phyloP scores from a whole-genome alignment of 2,329 filamentous ascomycete genomes.

The Sarocladium strictum region DNA sequence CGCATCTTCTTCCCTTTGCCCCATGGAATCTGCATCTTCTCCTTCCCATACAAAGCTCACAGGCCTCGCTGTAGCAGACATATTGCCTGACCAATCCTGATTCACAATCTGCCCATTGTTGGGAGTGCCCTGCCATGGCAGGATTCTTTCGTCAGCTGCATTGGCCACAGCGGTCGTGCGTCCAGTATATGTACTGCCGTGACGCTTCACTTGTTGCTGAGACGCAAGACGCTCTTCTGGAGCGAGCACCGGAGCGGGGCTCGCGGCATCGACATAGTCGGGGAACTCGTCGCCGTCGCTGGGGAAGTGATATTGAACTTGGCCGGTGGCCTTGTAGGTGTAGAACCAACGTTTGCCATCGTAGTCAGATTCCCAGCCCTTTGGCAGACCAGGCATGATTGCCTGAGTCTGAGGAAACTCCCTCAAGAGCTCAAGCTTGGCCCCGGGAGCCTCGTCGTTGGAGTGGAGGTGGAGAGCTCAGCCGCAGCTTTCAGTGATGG shows the following conservation, averaged over 20 bases:
- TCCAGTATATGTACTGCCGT: background rate
- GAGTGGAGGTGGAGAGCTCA: constrained; percentile 4
- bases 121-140: background rate
- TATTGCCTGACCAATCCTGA: constrained; percentile 9
- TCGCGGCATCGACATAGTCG: constrained; percentile 37
- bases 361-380: constrained; percentile 53
- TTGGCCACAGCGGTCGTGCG: background rate
- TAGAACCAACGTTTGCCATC: constrained; percentile 54
- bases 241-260: constrained; percentile 32
- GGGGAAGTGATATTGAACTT: constrained; percentile 51
- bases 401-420: background rate
- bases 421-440: background rate
- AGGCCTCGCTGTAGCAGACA: constrained; percentile 27
- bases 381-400: constrained; percentile 35
- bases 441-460: background rate
- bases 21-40: constrained; percentile 19
- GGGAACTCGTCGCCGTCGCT: constrained; percentile 53
- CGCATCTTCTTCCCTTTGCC: constrained; percentile 26
- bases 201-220: constrained; percentile 36
- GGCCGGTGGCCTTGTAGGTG: constrained; percentile 47
- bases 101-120: background rate
- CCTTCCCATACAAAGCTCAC: constrained; percentile 18
- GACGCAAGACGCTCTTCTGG: constrained; percentile 49
- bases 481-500: background rate
- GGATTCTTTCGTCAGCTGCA: background rate